Conservation (phyloP, 2,329 filamentous ascomycete species). For the Calonectria ilicicola region DNA sequence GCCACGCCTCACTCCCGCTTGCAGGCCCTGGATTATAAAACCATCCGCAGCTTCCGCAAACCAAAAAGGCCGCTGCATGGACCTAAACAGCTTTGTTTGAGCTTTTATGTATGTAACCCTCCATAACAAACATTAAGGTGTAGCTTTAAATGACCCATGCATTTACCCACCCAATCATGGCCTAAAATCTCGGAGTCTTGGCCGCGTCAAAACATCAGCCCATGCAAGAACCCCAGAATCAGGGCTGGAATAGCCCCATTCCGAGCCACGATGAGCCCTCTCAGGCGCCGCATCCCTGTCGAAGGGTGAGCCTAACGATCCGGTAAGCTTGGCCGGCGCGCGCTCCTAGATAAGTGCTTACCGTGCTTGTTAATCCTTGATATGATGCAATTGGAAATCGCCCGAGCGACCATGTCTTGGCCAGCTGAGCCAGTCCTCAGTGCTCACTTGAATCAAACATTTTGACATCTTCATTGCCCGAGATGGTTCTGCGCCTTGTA, state of each 20-base stretch:
- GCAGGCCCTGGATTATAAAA: neutral
- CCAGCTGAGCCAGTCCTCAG: neutral
- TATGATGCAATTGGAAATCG: neutral
- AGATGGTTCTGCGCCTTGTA: neutral
- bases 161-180: neutral
- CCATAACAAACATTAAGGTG: neutral
- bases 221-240: neutral
- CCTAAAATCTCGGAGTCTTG: neutral
- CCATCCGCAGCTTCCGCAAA: too few species aligned
- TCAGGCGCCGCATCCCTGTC: neutral
- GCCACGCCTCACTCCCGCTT: neutral
- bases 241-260: neutral
- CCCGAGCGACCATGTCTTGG: neutral
- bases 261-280: neutral
- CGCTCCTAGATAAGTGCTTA: neutral
- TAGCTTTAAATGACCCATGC: neutral
- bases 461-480: neutral
- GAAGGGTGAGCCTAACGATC: neutral
- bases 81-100: too few species aligned
- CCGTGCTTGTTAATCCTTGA: neutral
- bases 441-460: neutral
- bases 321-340: neutral
- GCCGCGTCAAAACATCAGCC: neutral
- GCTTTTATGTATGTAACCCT: neutral
- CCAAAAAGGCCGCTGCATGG: too few species aligned